These are phyloP conservation scores for Allodekkera sacchari DNA, from an alignment of 805 yeast species.

Conservation along the genomic window DNA sequence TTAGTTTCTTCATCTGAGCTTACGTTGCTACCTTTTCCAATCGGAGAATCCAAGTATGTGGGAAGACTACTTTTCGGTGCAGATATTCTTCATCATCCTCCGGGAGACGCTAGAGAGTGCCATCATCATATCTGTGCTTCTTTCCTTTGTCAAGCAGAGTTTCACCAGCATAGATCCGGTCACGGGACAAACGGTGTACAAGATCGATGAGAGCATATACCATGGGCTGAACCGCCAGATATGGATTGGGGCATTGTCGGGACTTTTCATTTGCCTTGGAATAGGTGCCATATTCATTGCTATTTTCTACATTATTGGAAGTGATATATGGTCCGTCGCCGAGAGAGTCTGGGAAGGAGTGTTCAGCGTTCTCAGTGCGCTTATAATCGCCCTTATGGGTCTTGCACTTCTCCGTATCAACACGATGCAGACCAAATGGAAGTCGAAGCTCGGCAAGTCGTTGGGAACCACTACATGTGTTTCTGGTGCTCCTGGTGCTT, in stretches of 20 bases:
- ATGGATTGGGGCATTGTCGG: conserved; percentile 73
- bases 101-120: conserved; percentile 72
- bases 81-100: conserved; percentile 63
- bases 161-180: conserved; percentile 29
- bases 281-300: conserved; percentile 67
- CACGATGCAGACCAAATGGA: conserved; percentile 77
- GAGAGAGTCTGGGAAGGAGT: conserved; percentile 88
- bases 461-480: conserved; percentile 6
- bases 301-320: conserved; percentile 68
- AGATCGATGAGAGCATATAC: conserved; percentile 27
- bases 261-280: conserved; percentile 58
- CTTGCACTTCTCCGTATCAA: conserved; percentile 72
- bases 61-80: conserved; percentile 57
- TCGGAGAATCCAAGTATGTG: conserved; percentile 15
- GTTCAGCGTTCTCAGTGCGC: conserved; percentile 67
- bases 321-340: conserved; percentile 79
- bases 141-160: conserved; percentile 64
- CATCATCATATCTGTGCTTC: conserved; percentile 63
- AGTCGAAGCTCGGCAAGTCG: conserved; percentile 36
- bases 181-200: conserved; percentile 16
- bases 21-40: too few species aligned
- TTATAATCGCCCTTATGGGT: conserved; percentile 83
- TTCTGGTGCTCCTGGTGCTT: neutral
- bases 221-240: conserved; percentile 62
- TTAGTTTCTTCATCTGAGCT: too few species aligned